Percentiles rank a stretch among this genome's conserved stretches.
These are phyloP conservation scores for Colletotrichum filicis DNA, from an alignment of 2,329 filamentous ascomycete genomes.

Conservation along the genomic window DNA sequence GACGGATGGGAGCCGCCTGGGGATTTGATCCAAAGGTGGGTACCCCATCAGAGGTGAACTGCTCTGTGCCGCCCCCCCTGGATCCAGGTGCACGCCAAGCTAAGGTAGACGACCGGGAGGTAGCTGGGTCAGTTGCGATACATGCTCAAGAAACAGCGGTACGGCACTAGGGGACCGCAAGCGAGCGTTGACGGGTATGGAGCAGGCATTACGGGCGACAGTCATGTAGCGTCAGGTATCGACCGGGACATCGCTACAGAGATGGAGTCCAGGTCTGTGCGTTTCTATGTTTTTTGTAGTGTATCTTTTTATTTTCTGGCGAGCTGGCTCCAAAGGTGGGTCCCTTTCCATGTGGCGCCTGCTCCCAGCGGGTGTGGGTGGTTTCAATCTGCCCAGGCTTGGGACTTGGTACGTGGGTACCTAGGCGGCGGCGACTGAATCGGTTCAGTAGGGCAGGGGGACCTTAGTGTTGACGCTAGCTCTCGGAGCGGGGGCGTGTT, in stretches of 20 bases:
- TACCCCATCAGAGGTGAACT: constrained; percentile 24
- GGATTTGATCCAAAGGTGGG: constrained; percentile 12
- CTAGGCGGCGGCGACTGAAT: constrained; percentile 19
- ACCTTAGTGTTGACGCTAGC: constrained; percentile 2
- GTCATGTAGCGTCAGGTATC: constrained; percentile 15
- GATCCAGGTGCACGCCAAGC: constrained; percentile 25
- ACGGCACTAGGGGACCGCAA: neutral
- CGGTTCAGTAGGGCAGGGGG: constrained; percentile 18
- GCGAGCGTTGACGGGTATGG: neutral
- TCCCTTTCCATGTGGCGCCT: constrained; percentile 29
- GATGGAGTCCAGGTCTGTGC: constrained; percentile 22
- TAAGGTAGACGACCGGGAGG: constrained; percentile 8
- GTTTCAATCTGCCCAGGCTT: constrained; percentile 25
- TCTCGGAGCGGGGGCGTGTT: constrained; percentile 6
- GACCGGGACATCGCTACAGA: constrained; percentile 5
- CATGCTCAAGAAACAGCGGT: constrained; percentile 4
- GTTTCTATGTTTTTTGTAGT: neutral
- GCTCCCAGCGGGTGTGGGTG: constrained; percentile 17
- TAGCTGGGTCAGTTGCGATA: constrained; percentile 14
- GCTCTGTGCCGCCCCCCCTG: constrained; percentile 19
- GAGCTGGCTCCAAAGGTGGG: constrained; percentile 18
- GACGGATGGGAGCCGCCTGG: constrained; percentile 33
- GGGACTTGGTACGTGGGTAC: constrained; percentile 6
- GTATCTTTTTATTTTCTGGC: neutral
- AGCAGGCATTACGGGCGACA: neutral